phyloP scores from a whole-genome alignment of 208 protist species.

The Acanthamoeba culbertsoni region DNA sequence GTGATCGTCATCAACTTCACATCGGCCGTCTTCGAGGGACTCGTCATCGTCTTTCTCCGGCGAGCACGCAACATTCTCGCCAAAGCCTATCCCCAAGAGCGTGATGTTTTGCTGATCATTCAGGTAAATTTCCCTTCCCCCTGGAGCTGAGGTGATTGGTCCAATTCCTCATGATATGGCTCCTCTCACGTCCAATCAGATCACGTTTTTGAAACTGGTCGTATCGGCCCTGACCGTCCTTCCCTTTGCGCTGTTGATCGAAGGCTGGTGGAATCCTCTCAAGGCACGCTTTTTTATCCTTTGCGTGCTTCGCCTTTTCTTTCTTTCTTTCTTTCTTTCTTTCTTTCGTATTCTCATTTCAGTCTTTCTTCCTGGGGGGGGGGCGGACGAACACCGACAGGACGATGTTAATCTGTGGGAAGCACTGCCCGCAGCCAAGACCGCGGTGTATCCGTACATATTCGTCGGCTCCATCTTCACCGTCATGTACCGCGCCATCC shows the following conservation, averaged over 20 bases:
- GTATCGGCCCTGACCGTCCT: background rate
- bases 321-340: background rate
- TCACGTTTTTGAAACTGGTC: constrained; percentile 39
- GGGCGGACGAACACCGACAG: background rate
- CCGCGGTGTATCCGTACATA: background rate
- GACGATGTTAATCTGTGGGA: background rate
- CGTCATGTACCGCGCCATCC: background rate
- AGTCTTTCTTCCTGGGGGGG: too few relatives aligned
- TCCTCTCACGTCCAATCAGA: background rate
- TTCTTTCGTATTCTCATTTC: background rate
- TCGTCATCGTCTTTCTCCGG: background rate
- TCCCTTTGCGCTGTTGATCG: background rate
- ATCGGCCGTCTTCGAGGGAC: constrained; percentile 1
- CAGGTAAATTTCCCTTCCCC: background rate
- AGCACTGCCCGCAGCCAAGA: background rate
- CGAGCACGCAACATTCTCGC: background rate
- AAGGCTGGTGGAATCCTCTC: background rate
- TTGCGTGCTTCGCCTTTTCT: background rate
- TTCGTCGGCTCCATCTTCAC: background rate
- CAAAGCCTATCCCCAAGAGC: background rate
- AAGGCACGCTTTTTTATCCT: background rate
- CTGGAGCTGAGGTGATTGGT: too few relatives aligned
- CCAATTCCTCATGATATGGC: background rate
- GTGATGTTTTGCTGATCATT: constrained; percentile 9
- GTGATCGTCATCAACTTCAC: background rate